phyloP scores from a whole-genome alignment of 208 protist species.

The Leishmania tarentolae region DNA sequence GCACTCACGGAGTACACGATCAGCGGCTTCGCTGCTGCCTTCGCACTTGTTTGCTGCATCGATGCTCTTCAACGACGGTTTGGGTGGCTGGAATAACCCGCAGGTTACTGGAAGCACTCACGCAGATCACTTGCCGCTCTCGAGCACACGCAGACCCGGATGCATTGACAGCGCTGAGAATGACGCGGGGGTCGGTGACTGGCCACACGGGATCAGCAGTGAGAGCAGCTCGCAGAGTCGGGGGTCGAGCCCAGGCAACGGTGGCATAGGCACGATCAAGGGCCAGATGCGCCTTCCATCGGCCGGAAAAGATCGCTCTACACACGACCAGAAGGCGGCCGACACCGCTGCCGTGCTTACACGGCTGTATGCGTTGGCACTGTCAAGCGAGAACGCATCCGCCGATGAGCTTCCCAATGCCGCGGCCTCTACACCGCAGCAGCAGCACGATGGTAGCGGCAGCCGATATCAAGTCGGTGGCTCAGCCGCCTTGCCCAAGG shows the following conservation, averaged over 20 bases:
- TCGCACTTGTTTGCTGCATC: not conserved
- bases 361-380: conserved; percentile 23
- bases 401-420: not conserved
- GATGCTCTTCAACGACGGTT: conserved; percentile 11
- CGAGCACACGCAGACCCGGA: not conserved
- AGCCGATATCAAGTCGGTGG: not conserved
- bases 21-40: conserved; percentile 1
- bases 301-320: not conserved
- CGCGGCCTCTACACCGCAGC: not conserved
- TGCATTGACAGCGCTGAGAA: not conserved
- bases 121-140: not conserved
- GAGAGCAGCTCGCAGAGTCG: conserved; percentile 4
- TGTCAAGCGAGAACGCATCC: not conserved
- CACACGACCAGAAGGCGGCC: not conserved
- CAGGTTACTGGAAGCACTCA: not conserved
- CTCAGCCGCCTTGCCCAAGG: not conserved
- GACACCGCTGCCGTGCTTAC: conserved; percentile 17
- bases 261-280: not conserved
- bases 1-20: not conserved
- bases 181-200: not conserved
- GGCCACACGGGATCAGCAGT: conserved; percentile 1
- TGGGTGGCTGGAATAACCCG: not conserved
- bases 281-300: not conserved
- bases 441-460: not conserved
- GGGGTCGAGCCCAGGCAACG: not conserved